Evolutionary conservation across 768 basidiomycete species (phyloP), one percentile per base, ranked within the genome.

Genomic region (Russula sp.): DNA sequence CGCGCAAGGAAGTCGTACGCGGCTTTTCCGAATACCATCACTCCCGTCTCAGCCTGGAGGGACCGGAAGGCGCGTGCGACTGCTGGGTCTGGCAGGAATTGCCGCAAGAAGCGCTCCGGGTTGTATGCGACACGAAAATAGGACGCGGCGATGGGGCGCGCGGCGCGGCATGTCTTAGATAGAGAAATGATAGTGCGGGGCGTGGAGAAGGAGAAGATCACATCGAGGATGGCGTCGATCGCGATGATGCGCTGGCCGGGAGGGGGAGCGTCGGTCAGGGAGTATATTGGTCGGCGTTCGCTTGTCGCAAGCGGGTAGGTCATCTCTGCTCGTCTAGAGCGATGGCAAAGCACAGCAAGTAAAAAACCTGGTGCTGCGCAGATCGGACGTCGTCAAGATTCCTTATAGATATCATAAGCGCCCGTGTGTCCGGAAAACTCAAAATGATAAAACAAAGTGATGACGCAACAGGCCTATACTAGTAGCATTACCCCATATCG

Each of bases 161-260:
- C 52, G 3, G 62, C 57, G n/a, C 52, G 62, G 31, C 62, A 63
- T 27, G 62, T 59, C 31, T 54, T 58, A 2, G 62, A 63, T 32
- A 63, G n/a, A 20, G 52, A 13, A 27, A 63, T 49, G 31, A 63
- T 63, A 39, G 74, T 73, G 20, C 75, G 77, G 40, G 84, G 86
- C 48, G 71, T 81, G 2, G 92, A 86, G 75, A 88, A 85, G 71
- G 80, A 80, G 66, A 81, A 80, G 56, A 72, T 70, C 31, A 76
- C 72, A n/a, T 70, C 75, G 34, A 75, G 70, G 85, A 78, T 68
- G 77, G 74, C 53, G 71, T 75, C 16, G 73, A 72, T 39, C 71
- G 72, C 2, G 73, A 75, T n/a, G 79, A 77, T 32, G 83, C 88
- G 4, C 74, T 99, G 57, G 95, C 98, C 72, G 82, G 89, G 0